Evolutionary conservation across 2,329 filamentous ascomycete species (phyloP), one percentile per base, ranked within the genome.

Genomic region (Orbilia blumenaviensis): DNA sequence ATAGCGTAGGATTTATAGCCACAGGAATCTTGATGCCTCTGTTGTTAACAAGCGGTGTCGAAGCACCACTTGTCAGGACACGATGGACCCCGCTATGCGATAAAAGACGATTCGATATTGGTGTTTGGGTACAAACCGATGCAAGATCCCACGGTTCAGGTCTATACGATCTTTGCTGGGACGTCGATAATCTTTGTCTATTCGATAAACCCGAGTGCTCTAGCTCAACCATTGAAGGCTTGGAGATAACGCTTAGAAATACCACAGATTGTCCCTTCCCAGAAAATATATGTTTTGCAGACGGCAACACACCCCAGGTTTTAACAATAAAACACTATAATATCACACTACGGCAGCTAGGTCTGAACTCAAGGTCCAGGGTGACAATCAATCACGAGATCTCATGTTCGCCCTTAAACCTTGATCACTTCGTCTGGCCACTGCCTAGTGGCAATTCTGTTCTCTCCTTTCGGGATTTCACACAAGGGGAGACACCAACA

Each of bases 111-210:
- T 61, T 25, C 14, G 23, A 36, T 23, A 3, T 6, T 16, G 27
- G 23, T 21, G 5, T 4, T 1, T 4, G 16, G 7, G 6, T 21
- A 2, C 34, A 18, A 1, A 16, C 1, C 16, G n/a, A 12, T 42
- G 18, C 23, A 10, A 56, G 12, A 34, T 60, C 21, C 8, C 56
- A 61, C 38, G 36, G 34, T 44, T 32, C 36, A 1, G 34, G 18
- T 4, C 44, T 61, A 29, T 61, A 61, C 36, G 36, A 61, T 10
- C 34, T 61, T 44, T 61, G 56, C 16, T 58, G 52, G 52, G 32
- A 58, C 23, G 4, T 3, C 3, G 32, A 58, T 18, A 38, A 36
- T 2, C 16, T 38, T 58, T 61, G 36, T 18, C 9, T 61, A 2
- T 44, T 32, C 56, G 56, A 61, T 14, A 61, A 61, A 29, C 18